Evolutionary conservation across 139 green algal species (phyloP).

Genomic region (Chlamydomonas applanata): DNA sequence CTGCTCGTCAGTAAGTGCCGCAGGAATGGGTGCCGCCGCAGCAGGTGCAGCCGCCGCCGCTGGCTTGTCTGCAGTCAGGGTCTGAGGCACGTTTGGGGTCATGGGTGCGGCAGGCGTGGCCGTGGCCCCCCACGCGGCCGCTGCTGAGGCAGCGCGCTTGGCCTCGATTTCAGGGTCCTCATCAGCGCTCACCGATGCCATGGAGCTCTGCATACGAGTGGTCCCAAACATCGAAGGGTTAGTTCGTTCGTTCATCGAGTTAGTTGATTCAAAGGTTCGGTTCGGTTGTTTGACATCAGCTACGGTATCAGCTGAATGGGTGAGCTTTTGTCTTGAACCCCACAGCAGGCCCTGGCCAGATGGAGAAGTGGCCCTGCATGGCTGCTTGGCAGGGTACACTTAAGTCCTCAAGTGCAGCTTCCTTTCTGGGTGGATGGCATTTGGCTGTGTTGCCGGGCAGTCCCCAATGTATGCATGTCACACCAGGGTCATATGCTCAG

Average conservation of each 20-base stretch:
- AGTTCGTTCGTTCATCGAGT: no score
- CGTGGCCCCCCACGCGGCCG: slow-evolving; percentile 71
- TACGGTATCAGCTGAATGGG: background rate
- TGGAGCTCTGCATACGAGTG: no score
- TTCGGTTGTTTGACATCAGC: background rate
- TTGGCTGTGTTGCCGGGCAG: no score
- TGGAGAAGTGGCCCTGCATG: no score
- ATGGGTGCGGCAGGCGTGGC: background rate
- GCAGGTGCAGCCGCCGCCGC: slow-evolving; percentile 1
- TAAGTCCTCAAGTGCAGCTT: no score
- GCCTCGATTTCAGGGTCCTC: slow-evolving; percentile 79
- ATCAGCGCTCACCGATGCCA: slow-evolving; percentile 8
- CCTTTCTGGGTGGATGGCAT: no score
- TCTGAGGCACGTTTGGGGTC: background rate
- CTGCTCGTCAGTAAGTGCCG: slow-evolving; percentile 59
- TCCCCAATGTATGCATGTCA: no score
- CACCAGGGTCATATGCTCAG: no score
- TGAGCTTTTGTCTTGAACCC: no score
- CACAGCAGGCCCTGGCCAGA: no score
- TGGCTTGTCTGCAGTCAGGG: background rate
- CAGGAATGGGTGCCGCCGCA: background rate
- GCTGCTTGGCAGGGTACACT: no score
- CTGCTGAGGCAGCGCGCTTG: slow-evolving; percentile 71
- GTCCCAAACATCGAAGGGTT: no score
- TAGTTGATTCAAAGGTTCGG: slow-evolving; percentile 13